A percentile compares a stretch with the other conserved stretches of the same genome.
Evolutionary conservation across 1,284 basidiomycete species (phyloP).

Genomic region (Ganoderma leucocontextum): DNA sequence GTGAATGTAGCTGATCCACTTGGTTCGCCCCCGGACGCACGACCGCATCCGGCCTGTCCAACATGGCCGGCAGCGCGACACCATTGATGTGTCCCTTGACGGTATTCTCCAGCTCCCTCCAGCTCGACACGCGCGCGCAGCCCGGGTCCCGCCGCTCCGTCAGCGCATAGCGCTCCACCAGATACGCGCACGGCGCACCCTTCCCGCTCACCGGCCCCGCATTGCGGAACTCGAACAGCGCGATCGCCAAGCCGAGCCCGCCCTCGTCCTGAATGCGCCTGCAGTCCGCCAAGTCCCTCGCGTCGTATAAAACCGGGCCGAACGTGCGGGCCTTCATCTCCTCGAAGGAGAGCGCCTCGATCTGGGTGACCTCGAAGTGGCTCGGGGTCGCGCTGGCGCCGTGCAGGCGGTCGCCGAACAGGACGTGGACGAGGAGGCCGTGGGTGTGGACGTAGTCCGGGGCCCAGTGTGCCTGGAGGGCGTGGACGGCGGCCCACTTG

Average conservation of each 20-base stretch:
- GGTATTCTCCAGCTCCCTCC: neutral
- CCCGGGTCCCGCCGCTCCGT: neutral
- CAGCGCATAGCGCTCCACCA: conserved; percentile 1
- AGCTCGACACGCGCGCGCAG: neutral
- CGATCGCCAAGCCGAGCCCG: neutral
- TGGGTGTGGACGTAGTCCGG: neutral
- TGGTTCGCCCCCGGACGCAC: neutral
- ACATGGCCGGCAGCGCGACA: neutral
- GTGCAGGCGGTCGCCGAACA: conserved; percentile 3
- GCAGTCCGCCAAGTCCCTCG: neutral
- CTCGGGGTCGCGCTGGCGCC: neutral
- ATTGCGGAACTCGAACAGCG: neutral
- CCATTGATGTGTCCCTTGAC: neutral
- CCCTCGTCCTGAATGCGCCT: neutral
- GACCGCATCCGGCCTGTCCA: neutral
- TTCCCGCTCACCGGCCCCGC: neutral
- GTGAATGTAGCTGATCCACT: neutral
- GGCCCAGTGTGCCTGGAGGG: neutral
- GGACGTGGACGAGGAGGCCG: neutral
- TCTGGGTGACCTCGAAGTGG: neutral
- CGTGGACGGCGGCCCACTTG: neutral
- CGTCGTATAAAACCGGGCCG: neutral
- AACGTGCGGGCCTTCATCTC: neutral
- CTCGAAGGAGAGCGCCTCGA: neutral
- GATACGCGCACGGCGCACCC: neutral